A percentile compares a stretch with the other conserved stretches of the same genome.
Conservation (phyloP, 768 basidiomycete species). For the Podaxis rugospora region DNA sequence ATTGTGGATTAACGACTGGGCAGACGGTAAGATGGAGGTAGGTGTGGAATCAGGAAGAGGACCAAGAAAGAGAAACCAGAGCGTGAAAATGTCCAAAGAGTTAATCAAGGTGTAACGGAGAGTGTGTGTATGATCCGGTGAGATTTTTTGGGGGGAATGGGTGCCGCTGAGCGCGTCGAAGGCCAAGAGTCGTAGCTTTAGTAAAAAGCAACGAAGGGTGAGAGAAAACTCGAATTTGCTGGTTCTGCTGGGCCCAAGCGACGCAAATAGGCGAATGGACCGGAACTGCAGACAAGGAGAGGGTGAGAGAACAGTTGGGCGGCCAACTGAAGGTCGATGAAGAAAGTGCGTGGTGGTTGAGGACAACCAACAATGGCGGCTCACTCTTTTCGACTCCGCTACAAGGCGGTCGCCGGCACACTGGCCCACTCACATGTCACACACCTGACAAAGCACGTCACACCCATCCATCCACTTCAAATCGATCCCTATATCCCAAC, state of each 20-base stretch:
- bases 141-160: constrained; percentile 24
- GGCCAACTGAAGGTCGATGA: constrained; percentile 24
- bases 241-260: constrained; percentile 16
- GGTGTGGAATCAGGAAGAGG: constrained; percentile 9
- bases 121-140: constrained; percentile 18
- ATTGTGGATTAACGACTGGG: constrained; percentile 37
- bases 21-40: constrained; percentile 11
- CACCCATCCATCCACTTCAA: not conserved
- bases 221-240: constrained; percentile 23
- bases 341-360: constrained; percentile 38
- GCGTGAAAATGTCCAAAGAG: constrained; percentile 25
- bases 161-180: constrained; percentile 26
- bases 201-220: constrained; percentile 24
- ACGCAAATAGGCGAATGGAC: constrained; percentile 15
- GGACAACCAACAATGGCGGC: constrained; percentile 41
- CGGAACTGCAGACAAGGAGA: constrained; percentile 19
- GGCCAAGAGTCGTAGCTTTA: constrained; percentile 24
- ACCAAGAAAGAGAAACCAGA: constrained; percentile 16
- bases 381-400: constrained; percentile 40
- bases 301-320: constrained; percentile 21
- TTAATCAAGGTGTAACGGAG: constrained; percentile 24
- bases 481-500: not conserved
- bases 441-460: constrained; percentile 6
- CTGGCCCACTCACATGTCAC: constrained; percentile 8
- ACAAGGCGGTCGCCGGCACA: constrained; percentile 30